Evolutionary conservation across 2,329 filamentous ascomycete genomes (phyloP), one percentile per base, ranked within the genome.

Genomic region (Cytospora leucostoma): DNA sequence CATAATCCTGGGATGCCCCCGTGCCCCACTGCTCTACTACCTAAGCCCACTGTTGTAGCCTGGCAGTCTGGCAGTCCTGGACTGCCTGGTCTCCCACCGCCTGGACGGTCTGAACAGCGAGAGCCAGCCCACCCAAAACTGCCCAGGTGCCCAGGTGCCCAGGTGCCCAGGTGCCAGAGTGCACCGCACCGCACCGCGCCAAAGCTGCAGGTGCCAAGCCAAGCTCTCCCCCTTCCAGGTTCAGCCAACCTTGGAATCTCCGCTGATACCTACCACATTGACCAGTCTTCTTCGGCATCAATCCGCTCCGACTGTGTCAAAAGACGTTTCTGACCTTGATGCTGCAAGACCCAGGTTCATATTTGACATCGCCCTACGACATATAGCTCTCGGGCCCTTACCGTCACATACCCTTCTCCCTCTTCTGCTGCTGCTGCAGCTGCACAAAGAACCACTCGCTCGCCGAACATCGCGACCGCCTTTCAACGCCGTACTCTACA

Each of bases 291-390:
- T 75, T 73, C 74, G 74, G 74, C 74, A 75, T 71, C 71, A 74
- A 72, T 73, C 72, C 68, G 67, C 74, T 72, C 71, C 71, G 71
- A 67, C 68, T 71, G 74, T 74, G 72, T 72, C 72, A 73, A 27
- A 27, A 75, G 73, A 73, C 71, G 71, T 75, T 76, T 75, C 74
- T 76, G 70, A 76, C 72, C 71, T 73, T 74, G 70, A 74, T 74
- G 72, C 73, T 73, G 72, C 71, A 70, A 66, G 66, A 67, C 69
- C 71, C 59, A 65, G 35, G 19, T 55, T 57, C 49, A 60, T 38
- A 35, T 11, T 38, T 60, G 50, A 49, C 58, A 54, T 37, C 47
- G 50, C 50, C 40, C 54, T 44, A 59, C 57, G n/a, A 60, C 52
- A 13, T 44, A 37, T 54, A 60, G 52, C 57, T 61, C 56, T 51